phyloP scores from a whole-genome alignment of 768 basidiomycete species.

The Suillus alpinus region DNA sequence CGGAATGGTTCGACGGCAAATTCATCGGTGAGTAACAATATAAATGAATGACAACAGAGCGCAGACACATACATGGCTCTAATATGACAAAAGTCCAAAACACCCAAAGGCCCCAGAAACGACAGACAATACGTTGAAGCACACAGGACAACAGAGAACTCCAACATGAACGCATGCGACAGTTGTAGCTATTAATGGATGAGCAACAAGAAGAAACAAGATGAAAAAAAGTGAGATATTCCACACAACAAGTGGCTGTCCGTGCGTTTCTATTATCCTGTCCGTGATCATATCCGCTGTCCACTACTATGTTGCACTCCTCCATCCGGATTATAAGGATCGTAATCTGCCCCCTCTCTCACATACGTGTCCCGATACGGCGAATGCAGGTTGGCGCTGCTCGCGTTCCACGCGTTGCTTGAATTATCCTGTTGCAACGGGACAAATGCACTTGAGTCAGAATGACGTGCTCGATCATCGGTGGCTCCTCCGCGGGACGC shows the following conservation, averaged over 20 bases:
- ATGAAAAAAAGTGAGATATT: neutral
- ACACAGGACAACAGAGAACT: neutral
- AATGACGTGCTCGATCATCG: constrained; percentile 34
- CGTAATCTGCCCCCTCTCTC: constrained; percentile 5
- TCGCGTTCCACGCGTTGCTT: constrained; percentile 58
- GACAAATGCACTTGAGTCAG: constrained; percentile 69
- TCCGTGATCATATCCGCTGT: neutral
- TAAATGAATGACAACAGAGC: neutral
- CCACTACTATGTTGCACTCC: neutral
- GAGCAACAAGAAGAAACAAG: neutral
- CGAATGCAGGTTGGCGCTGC: constrained; percentile 43
- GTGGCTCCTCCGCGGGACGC: constrained; percentile 20
- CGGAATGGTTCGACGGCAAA: neutral
- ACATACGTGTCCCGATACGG: constrained; percentile 34
- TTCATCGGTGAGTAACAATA: neutral
- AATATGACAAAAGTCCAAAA: neutral
- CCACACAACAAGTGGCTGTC: neutral
- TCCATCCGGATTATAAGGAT: constrained; percentile 7
- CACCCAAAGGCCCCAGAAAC: neutral
- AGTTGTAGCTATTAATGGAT: constrained; percentile 1
- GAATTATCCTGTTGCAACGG: constrained; percentile 65
- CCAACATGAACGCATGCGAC: neutral
- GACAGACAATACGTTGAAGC: constrained; percentile 1
- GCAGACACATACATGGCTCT: neutral
- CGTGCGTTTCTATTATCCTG: neutral